Base-by-base conservation (phyloP, 2,329 filamentous ascomycete genomes). In the Endothia cerciana region DNA sequence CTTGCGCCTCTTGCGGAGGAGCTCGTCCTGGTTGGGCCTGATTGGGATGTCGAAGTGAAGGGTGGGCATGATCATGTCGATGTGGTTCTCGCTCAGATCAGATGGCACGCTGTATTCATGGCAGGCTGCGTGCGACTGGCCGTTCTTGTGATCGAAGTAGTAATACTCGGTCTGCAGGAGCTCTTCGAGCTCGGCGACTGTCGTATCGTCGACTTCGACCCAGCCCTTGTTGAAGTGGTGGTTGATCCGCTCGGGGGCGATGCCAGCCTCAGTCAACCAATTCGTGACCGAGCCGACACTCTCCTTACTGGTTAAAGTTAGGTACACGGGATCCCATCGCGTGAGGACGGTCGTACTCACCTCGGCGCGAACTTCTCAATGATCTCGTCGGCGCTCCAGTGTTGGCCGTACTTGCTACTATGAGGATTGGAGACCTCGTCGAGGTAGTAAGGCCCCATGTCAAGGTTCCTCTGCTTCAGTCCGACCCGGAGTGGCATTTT, bases 91-190 rank as follows among this genome's bases (percentile, higher is more conserved):
- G 51, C 64, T 68, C 13, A 68, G 60, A 36, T 63, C 58, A 8
- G 66, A 62, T 0, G 66, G 66, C 28, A 68, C 41, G 33, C 66
- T 68, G 40, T 68, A 68, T 13, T 63, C 64, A 4, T 65, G 43
- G 41, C 66, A 68, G 13, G 66, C 66, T 36, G 66, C 62, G 47
- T 62, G 62, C 3, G 60, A 60, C 33, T 62, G 62, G 19, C 66
- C 66, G 13, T 63, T 45, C 59, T 66, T 55, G 30, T 66, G 60
- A 13, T 66, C 66, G 36, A 63, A 68, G 17, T 66, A 58, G 40
- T 68, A 64, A 41, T 68, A 68, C 36, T 66, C 60, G 8, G 66
- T 68, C 13, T 68, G 62, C 36, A 68, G 57, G n/a, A 68, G 64
- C 4, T 64, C 28, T 45, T 68, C 66, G 36, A 63, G 53, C 57